A percentile compares a stretch with the other conserved stretches of the same genome.
phyloP scores from a whole-genome alignment of 2,329 filamentous ascomycete genomes.

The Verticillium isaacii region DNA sequence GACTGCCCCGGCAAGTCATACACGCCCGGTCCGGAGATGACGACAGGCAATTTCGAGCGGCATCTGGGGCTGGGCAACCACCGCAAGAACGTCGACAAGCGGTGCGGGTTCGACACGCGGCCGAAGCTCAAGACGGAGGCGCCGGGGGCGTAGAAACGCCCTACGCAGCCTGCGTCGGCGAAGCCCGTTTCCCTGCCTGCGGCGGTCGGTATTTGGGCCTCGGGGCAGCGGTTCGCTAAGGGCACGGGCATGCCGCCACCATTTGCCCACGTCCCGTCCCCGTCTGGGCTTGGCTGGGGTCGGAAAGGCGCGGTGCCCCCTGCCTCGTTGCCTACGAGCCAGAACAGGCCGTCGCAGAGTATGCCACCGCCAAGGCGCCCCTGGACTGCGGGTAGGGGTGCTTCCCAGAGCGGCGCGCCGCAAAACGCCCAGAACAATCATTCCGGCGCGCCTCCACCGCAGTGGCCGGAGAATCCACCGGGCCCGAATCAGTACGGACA shows the following conservation, averaged over 20 bases:
- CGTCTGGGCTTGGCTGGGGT: background rate
- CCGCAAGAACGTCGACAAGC: slow-evolving; percentile 56
- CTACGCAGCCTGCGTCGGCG: background rate
- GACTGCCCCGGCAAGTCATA: slow-evolving; percentile 95
- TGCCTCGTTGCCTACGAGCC: no score
- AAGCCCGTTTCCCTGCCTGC: background rate
- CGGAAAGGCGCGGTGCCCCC: no score
- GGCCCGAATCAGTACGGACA: no score
- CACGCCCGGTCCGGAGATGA: slow-evolving; percentile 79
- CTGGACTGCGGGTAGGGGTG: no score
- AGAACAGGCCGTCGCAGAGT: no score
- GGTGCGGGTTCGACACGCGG: slow-evolving; percentile 20
- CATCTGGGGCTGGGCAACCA: slow-evolving; percentile 85
- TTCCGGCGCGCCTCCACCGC: no score
- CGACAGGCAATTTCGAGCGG: slow-evolving; percentile 86
- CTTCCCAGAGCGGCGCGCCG: no score
- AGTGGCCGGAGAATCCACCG: no score
- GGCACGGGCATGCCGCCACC: background rate
- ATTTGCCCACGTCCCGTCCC: background rate
- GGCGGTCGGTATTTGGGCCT: background rate
- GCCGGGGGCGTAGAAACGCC: background rate
- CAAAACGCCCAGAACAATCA: no score
- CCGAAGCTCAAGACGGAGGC: slow-evolving; percentile 2
- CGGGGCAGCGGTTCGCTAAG: background rate
- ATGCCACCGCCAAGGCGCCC: no score